These are phyloP conservation scores for Nannochloropsis salina DNA, from an alignment of 108 stramenopile species.

Conservation along the genomic window DNA sequence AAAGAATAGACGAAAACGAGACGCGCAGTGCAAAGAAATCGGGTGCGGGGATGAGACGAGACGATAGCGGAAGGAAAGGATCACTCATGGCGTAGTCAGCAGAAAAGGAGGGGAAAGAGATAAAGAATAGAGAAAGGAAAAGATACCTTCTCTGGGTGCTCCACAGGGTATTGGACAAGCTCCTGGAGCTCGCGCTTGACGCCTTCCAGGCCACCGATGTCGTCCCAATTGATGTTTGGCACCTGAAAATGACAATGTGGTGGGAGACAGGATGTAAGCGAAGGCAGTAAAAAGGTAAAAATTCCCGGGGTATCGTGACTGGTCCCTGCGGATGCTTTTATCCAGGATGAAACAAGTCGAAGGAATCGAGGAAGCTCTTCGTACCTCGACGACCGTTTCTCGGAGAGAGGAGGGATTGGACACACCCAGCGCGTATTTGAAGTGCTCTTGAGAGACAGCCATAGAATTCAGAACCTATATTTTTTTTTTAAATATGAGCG, in stretches of 20 bases:
- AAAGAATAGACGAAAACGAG: background rate
- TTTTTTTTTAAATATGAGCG: background rate
- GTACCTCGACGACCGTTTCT: constrained; percentile 64
- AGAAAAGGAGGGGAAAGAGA: background rate
- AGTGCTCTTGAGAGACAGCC: background rate
- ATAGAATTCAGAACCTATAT: background rate
- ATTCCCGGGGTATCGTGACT: background rate
- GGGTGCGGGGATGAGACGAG: background rate
- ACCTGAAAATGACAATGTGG: constrained; percentile 80
- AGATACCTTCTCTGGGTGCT: constrained; percentile 88
- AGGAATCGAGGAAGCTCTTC: background rate
- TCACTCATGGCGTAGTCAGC: background rate
- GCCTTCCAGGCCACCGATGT: constrained; percentile 92
- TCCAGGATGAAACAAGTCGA: background rate
- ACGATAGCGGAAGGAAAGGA: background rate
- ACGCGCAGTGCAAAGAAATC: background rate
- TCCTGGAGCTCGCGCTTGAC: constrained; percentile 95
- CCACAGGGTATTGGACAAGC: constrained; percentile 99
- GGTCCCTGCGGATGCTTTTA: background rate
- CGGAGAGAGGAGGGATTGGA: constrained; percentile 97
- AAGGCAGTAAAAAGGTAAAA: background rate
- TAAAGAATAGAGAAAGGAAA: background rate
- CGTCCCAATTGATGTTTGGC: constrained; percentile 94
- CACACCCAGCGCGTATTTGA: constrained; percentile 73
- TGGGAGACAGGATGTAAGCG: background rate